Evolutionary conservation across 768 basidiomycete genomes (phyloP).

Genomic region (Russula earlei): DNA sequence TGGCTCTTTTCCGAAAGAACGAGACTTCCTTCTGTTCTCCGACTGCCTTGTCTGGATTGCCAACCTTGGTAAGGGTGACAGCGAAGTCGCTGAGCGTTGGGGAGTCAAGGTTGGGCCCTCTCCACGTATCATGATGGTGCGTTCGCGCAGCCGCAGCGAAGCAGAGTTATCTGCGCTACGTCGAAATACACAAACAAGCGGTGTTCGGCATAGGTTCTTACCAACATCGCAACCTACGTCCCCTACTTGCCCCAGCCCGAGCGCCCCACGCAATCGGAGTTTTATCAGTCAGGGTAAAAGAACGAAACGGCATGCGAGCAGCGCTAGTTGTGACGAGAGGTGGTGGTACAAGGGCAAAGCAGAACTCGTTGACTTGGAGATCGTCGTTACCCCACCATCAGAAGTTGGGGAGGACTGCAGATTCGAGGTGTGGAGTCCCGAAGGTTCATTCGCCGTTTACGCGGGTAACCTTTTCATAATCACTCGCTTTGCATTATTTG

Average conservation of each 20-base stretch:
- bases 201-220: neutral
- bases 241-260: neutral
- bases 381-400: constrained; percentile 44
- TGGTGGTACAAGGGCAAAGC: constrained; percentile 67
- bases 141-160: constrained; percentile 52
- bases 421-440: constrained; percentile 70
- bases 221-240: constrained; percentile 2
- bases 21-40: constrained; percentile 74
- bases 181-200: constrained; percentile 12
- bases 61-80: constrained; percentile 29
- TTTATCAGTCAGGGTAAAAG: constrained; percentile 22
- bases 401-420: constrained; percentile 44
- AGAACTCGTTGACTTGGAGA: constrained; percentile 66
- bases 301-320: constrained; percentile 26
- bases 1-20: constrained; percentile 40
- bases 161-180: constrained; percentile 36
- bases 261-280: constrained; percentile 17
- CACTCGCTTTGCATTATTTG: neutral
- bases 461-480: constrained; percentile 36
- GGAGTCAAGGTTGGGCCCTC: constrained; percentile 6
- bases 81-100: constrained; percentile 18
- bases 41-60: constrained; percentile 77
- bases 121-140: constrained; percentile 29
- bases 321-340: constrained; percentile 43
- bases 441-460: constrained; percentile 67